These are phyloP conservation scores for Trichophaea hybrida DNA, from an alignment of 2,329 filamentous ascomycete species.

Conservation along the genomic window DNA sequence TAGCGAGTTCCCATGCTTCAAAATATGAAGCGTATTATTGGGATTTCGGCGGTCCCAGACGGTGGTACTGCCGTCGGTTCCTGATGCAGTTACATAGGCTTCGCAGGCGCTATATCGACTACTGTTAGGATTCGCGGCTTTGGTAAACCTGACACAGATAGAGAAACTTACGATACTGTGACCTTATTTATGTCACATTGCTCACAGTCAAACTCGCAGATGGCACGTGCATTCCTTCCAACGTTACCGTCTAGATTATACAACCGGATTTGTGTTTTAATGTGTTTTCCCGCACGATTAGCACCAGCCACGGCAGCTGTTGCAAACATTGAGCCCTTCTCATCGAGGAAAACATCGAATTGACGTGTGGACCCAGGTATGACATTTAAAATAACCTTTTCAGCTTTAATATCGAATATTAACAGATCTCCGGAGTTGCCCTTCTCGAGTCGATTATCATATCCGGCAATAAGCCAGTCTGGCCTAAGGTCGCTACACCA, in stretches of 20 bases:
- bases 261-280: constrained; percentile 2
- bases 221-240: neutral
- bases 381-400: constrained; percentile 6
- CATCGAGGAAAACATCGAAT: constrained; percentile 21
- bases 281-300: neutral
- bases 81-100: constrained; percentile 22
- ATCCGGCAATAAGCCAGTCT: constrained; percentile 23
- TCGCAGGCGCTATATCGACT: constrained; percentile 17
- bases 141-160: neutral
- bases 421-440: constrained; percentile 17
- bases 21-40: constrained; percentile 7
- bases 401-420: constrained; percentile 21
- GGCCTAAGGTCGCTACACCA: constrained; percentile 15
- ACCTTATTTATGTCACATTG: constrained; percentile 26
- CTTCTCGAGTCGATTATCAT: constrained; percentile 19
- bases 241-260: neutral
- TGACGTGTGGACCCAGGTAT: neutral
- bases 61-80: constrained; percentile 22
- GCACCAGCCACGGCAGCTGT: constrained; percentile 8
- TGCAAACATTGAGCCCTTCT: constrained; percentile 11
- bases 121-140: neutral
- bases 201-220: constrained; percentile 14
- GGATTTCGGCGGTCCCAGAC: constrained; percentile 23
- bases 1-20: constrained; percentile 21
- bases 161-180: constrained; percentile 23